These are phyloP conservation scores for Globisporangium orthogonon DNA, from an alignment of 352 stramenopile genomes.

Conservation along the genomic window DNA sequence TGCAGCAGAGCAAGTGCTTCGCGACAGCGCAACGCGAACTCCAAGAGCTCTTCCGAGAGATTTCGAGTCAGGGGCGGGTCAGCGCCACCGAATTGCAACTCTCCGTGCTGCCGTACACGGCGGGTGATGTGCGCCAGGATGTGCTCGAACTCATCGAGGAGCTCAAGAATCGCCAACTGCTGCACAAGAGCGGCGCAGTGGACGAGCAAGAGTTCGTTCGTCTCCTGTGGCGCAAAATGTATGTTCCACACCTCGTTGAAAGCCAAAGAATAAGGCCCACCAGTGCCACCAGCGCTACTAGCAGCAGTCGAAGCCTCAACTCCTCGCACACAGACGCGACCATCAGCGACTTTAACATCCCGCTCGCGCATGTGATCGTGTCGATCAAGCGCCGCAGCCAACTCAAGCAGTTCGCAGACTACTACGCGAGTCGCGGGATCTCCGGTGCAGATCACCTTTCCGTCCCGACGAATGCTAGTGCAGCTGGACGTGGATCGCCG, in stretches of 20 bases:
- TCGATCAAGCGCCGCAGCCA: constrained; percentile 62
- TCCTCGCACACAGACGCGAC: not conserved
- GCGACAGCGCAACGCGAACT: constrained; percentile 43
- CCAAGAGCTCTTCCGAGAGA: constrained; percentile 50
- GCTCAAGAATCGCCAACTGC: constrained; percentile 24
- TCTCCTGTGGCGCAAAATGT: constrained; percentile 63
- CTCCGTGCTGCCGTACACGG: constrained; percentile 46
- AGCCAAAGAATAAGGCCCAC: constrained; percentile 12
- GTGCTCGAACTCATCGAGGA: constrained; percentile 49
- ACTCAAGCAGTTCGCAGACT: constrained; percentile 60
- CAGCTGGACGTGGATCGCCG: not conserved
- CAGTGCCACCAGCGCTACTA: not conserved
- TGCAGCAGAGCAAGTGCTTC: constrained; percentile 32
- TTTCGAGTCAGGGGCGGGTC: constrained; percentile 43
- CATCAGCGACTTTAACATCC: constrained; percentile 33
- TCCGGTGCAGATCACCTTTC: constrained; percentile 46
- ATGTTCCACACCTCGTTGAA: constrained; percentile 38
- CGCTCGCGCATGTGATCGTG: constrained; percentile 60
- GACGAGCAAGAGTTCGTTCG: constrained; percentile 61
- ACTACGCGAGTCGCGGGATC: constrained; percentile 62
- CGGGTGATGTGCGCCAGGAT: constrained; percentile 46
- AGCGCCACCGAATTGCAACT: constrained; percentile 34
- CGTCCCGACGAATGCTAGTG: constrained; percentile 3
- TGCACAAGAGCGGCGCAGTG: constrained; percentile 18
- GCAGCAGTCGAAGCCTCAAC: constrained; percentile 1